phyloP scores from a whole-genome alignment of 2,329 filamentous ascomycete species.

The Penicillium expansum region DNA sequence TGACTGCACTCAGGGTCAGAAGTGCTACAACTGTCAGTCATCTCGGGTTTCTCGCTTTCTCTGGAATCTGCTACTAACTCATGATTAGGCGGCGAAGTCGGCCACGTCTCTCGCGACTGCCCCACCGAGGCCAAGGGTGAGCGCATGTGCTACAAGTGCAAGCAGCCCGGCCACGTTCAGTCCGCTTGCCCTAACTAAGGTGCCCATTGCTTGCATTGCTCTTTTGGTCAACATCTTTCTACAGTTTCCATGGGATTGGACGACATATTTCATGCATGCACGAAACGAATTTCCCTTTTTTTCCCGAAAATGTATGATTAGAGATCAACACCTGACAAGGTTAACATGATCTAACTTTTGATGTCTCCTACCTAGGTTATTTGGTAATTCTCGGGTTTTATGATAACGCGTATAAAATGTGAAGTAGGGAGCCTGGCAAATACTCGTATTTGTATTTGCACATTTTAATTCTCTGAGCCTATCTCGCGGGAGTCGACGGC shows the following conservation, averaged over 20 bases:
- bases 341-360: conserved; percentile 29
- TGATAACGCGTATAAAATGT: conserved; percentile 5
- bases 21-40: conserved; percentile 94
- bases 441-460: conserved; percentile 3
- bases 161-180: conserved; percentile 85
- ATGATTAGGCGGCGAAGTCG: conserved; percentile 70
- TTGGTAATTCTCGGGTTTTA: conserved; percentile 24
- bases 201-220: conserved; percentile 20
- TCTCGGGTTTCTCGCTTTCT: not conserved
- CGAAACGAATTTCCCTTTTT: conserved; percentile 17
- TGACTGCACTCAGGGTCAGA: conserved; percentile 98
- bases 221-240: conserved; percentile 24
- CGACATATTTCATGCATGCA: conserved; percentile 12
- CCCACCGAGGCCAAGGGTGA: conserved; percentile 85
- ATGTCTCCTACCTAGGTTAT: conserved; percentile 17
- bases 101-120: conserved; percentile 94
- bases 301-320: conserved; percentile 14
- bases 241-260: conserved; percentile 12
- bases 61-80: conserved; percentile 5
- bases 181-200: conserved; percentile 81
- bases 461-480: not conserved
- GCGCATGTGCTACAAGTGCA: conserved; percentile 98
- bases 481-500: not conserved
- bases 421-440: conserved; percentile 6
- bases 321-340: conserved; percentile 9